phyloP scores from a whole-genome alignment of 2,329 filamentous ascomycete genomes.

The Colletotrichum sojae region DNA sequence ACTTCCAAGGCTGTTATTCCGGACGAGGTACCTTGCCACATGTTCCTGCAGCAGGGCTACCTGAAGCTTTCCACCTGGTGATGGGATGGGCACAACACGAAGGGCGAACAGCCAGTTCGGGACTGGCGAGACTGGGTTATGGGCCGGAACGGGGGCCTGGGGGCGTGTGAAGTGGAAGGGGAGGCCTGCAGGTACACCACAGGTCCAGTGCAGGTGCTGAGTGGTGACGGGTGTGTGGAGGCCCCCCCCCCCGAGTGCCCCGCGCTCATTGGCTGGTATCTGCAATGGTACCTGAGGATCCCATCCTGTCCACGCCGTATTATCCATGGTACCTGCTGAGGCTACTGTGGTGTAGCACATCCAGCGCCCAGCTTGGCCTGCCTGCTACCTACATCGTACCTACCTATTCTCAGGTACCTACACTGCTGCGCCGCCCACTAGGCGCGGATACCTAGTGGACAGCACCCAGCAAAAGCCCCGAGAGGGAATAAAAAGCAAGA shows the following conservation, averaged over 20 bases:
- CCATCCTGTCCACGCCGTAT: neutral
- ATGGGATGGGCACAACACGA: conserved; percentile 5
- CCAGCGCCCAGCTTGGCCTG: neutral
- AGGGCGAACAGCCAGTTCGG: conserved; percentile 22
- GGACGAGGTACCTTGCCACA: neutral
- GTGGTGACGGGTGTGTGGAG: conserved; percentile 9
- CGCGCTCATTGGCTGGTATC: conserved; percentile 7
- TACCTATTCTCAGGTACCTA: neutral
- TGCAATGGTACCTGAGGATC: conserved; percentile 23
- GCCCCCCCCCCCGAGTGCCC: neutral
- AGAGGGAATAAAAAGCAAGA: conserved; percentile 30
- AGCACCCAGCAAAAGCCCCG: conserved; percentile 29
- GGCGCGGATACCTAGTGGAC: conserved; percentile 14
- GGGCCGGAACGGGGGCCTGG: conserved; percentile 26
- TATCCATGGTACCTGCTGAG: too few relatives aligned
- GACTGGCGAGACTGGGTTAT: conserved; percentile 39
- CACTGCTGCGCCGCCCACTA: neutral
- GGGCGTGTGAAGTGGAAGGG: conserved; percentile 9
- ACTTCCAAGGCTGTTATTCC: neutral
- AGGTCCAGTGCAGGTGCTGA: conserved; percentile 22
- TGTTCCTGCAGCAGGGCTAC: neutral
- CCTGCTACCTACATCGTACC: neutral
- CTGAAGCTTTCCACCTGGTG: neutral
- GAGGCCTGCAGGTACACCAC: conserved; percentile 7
- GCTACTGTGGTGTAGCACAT: too few relatives aligned